Conservation (phyloP, 1,139 yeast genomes). For the Protomyces gravidus region DNA sequence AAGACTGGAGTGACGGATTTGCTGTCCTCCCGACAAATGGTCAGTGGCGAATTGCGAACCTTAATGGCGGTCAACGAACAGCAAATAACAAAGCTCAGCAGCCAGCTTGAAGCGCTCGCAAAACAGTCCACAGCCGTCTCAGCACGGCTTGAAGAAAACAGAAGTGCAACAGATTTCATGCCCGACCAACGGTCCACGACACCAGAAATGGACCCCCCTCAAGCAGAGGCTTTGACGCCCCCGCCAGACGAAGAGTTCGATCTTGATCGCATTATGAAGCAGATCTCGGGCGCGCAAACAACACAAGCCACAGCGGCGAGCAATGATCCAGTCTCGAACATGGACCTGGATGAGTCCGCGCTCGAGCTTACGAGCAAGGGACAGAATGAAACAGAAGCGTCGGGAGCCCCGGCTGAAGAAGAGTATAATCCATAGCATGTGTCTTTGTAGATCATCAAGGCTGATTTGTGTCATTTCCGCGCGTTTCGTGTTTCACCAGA, state of each 20-base stretch:
- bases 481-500: too few relatives aligned
- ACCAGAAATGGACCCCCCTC: constrained; percentile 25
- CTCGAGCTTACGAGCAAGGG: neutral
- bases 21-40: neutral
- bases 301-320: neutral
- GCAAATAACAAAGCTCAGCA: neutral
- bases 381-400: neutral
- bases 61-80: neutral
- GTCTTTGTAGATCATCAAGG: too few relatives aligned
- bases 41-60: neutral
- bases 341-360: neutral
- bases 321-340: neutral
- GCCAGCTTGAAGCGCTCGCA: neutral
- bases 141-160: neutral
- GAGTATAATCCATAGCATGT: neutral
- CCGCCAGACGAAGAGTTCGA: neutral
- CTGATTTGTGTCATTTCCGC: too few relatives aligned
- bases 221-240: constrained; percentile 11
- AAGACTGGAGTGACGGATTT: neutral
- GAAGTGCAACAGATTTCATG: neutral
- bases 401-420: neutral
- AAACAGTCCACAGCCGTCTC: constrained; percentile 1
- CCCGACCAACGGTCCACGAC: constrained; percentile 8
- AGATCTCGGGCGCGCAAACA: neutral
- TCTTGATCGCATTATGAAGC: neutral